Base-by-base conservation (phyloP, 495 filamentous ascomycete species). In the Pseudevernia furfuracea region DNA sequence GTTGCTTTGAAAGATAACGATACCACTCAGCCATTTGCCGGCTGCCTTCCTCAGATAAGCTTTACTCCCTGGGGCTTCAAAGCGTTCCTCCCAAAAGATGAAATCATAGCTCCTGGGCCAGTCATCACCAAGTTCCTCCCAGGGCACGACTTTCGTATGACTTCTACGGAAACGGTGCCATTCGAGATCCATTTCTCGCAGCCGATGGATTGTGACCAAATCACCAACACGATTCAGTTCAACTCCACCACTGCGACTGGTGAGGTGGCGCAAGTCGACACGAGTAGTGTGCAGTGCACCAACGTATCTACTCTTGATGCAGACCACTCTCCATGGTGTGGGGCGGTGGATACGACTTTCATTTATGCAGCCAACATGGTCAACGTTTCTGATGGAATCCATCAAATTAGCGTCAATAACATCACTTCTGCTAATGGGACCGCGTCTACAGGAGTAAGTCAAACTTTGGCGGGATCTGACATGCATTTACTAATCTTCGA, bases 161-260 rank as follows among this genome's bases (percentile, higher is more conserved):
- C 43, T 61, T 67, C 57, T 48, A 49, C 72, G 25, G 75, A 84
- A 46, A 74, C 68, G 0, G 59, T 84, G 5, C 58, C 71, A 3
- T 70, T 84, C 55, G 71, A 77, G 60, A 63, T 87, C 43, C 74
- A 80, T 56, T 87, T 83, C 71, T 85, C 82, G 19, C 70, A 73
- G 32, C 70, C 76, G 34, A 87, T 87, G 84, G 73, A 83, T 68
- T 88, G 85, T 70, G 67, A 79, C 3, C 72, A 69, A 1, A 70
- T 84, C 21, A 75, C 67, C 21, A 71, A 77, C 10, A 70, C 73
- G 7, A 62, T 86, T 30, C 69, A 68, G 3, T 67, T 85, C 43
- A 74, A 75, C 28, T 85, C 84, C 39, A 76, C 73, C 15, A 75
- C 76, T 6, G 64, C 69, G 21, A 59, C 71, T 36, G 68, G 69